Percentiles rank a stretch among this genome's conserved stretches.
phyloP scores from a whole-genome alignment of 805 yeast genomes.

The Danielozyma ontarioensis region DNA sequence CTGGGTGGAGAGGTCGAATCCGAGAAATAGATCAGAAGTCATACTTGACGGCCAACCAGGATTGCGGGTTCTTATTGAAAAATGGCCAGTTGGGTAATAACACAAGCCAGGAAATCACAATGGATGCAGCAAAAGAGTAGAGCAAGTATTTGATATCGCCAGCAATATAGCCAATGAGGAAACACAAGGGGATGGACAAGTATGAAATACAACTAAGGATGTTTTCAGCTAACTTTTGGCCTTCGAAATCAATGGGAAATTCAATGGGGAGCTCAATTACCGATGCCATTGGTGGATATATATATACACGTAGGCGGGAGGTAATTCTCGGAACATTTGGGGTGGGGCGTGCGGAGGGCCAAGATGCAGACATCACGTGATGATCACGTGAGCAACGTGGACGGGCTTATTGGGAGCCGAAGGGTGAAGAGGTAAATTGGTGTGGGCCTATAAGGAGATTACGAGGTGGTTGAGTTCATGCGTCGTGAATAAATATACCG shows the following conservation, averaged over 20 bases:
- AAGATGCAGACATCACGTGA: slow-evolving; percentile 7
- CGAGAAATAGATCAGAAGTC: slow-evolving; percentile 40
- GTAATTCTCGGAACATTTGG: slow-evolving; percentile 4
- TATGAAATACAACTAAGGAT: slow-evolving; percentile 20
- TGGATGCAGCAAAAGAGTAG: slow-evolving; percentile 30
- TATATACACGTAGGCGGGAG: slow-evolving; percentile 5
- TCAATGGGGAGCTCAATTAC: slow-evolving; percentile 16
- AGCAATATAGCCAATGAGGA: slow-evolving; percentile 43
- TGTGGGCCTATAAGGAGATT: background rate
- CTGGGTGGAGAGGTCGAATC: slow-evolving; percentile 87
- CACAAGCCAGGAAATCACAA: slow-evolving; percentile 23
- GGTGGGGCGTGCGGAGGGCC: slow-evolving; percentile 6
- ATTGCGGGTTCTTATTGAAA: slow-evolving; percentile 45
- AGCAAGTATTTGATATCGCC: slow-evolving; percentile 40
- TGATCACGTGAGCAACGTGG: slow-evolving; percentile 6
- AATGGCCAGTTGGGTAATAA: slow-evolving; percentile 57
- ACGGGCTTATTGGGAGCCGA: slow-evolving; percentile 7
- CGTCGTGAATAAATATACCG: background rate
- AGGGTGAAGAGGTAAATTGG: background rate
- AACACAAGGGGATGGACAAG: slow-evolving; percentile 32
- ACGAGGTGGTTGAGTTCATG: background rate
- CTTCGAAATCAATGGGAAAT: slow-evolving; percentile 46
- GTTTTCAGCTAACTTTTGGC: slow-evolving; percentile 43
- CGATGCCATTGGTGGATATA: slow-evolving; percentile 6
- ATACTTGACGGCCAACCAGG: slow-evolving; percentile 40